phyloP scores from a whole-genome alignment of 164 flowering plant genomes.

The Sextonia rubra region DNA sequence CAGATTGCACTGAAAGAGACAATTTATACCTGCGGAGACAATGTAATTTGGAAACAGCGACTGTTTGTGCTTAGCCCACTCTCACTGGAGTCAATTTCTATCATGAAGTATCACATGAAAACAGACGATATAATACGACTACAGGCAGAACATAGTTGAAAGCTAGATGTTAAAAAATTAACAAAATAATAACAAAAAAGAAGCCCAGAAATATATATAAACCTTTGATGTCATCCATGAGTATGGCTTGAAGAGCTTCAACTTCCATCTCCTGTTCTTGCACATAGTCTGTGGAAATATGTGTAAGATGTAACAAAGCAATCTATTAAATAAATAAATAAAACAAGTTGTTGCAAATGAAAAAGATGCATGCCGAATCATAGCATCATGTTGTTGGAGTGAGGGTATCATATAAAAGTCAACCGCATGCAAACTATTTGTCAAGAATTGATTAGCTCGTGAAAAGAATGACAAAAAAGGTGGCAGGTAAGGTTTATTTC shows the following conservation, averaged over 20 bases:
- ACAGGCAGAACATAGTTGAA: not conserved
- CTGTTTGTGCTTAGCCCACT: slow-evolving; percentile 75
- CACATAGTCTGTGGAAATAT: slow-evolving; percentile 44
- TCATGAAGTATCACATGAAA: slow-evolving; percentile 7
- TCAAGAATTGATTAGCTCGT: not conserved
- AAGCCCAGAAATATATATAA: not conserved
- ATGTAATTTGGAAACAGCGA: slow-evolving; percentile 70
- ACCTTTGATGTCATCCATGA: slow-evolving; percentile 95
- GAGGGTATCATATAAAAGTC: not conserved
- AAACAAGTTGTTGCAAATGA: not conserved
- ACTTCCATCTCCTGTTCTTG: slow-evolving; percentile 99
- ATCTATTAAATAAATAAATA: not conserved
- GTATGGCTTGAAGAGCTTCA: slow-evolving; percentile 93
- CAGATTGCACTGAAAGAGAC: not conserved
- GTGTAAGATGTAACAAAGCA: not conserved
- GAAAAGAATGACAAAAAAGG: not conserved
- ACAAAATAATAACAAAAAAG: slow-evolving; percentile 1
- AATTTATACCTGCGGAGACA: slow-evolving; percentile 61
- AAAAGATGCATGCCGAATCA: not conserved
- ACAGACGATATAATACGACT: not conserved
- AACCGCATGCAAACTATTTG: not conserved
- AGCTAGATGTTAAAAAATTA: not conserved
- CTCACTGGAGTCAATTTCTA: slow-evolving; percentile 82
- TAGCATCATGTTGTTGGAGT: not conserved
- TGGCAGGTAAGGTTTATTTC: no score